These are phyloP conservation scores for Pythium monospermum DNA, from an alignment of 352 stramenopile genomes.

Conservation along the genomic window DNA sequence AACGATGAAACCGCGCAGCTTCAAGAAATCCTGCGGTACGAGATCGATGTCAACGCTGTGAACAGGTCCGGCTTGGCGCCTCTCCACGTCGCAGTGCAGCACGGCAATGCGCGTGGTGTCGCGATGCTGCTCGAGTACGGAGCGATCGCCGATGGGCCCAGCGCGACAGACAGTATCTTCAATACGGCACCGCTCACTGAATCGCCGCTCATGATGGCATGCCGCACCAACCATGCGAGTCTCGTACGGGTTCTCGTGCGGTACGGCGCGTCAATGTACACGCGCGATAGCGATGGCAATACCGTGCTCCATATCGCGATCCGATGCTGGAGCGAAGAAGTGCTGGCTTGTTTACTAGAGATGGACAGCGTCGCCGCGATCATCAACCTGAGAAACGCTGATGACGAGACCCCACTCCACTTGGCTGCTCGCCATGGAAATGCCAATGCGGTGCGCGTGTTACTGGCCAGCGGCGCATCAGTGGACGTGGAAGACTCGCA, in stretches of 20 bases:
- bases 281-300: conserved; percentile 76
- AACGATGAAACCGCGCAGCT: conserved; percentile 27
- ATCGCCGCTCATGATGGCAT: conserved; percentile 45
- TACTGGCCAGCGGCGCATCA: conserved; percentile 41
- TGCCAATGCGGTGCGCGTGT: conserved; percentile 29
- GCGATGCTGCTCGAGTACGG: conserved; percentile 47
- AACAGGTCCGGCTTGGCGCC: conserved; percentile 34
- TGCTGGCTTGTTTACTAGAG: conserved; percentile 71
- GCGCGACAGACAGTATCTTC: neutral
- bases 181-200: neutral
- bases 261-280: conserved; percentile 58
- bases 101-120: conserved; percentile 34
- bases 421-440: conserved; percentile 62
- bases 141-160: conserved; percentile 27
- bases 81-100: conserved; percentile 47
- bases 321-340: conserved; percentile 71
- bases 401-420: conserved; percentile 88
- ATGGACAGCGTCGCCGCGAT: conserved; percentile 48
- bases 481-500: conserved; percentile 46
- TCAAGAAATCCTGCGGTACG: conserved; percentile 29
- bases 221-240: conserved; percentile 28
- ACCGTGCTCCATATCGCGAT: conserved; percentile 80
- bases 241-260: conserved; percentile 47
- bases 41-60: conserved; percentile 31
- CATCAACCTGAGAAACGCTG: conserved; percentile 84